Evolutionary conservation across 2,329 filamentous ascomycete species (phyloP).

Genomic region (Colletotrichum neosansevieriae): DNA sequence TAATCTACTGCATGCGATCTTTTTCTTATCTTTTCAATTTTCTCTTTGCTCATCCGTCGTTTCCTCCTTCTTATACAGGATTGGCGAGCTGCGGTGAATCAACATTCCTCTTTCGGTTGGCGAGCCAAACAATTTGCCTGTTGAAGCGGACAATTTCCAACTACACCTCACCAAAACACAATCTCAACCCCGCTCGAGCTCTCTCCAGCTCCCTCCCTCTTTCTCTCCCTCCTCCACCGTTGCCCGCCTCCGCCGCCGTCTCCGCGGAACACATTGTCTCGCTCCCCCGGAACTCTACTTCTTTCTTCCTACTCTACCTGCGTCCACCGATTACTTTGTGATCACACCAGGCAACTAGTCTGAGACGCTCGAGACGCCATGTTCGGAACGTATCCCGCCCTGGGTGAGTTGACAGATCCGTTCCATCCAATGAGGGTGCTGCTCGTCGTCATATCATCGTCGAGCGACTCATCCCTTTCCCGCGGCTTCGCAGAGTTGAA

Average conservation of each 20-base stretch:
- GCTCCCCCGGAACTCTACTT: conserved; percentile 5
- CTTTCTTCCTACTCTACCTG: conserved; percentile 5
- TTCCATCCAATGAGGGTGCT: not conserved
- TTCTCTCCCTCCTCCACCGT: conserved; percentile 35
- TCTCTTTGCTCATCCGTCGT: conserved; percentile 26
- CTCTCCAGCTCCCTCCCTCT: conserved; percentile 6
- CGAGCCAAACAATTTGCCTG: too few relatives aligned
- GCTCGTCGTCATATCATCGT: not conserved
- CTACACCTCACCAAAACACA: conserved; percentile 21
- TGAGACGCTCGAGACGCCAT: conserved; percentile 46
- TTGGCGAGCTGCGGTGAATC: not conserved
- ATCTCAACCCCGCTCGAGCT: conserved; percentile 32
- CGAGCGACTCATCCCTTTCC: conserved; percentile 1
- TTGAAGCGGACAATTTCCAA: conserved; percentile 3
- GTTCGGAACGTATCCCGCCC: conserved; percentile 57
- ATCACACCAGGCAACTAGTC: conserved; percentile 17
- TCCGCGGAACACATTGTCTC: conserved; percentile 6
- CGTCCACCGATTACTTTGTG: conserved; percentile 1
- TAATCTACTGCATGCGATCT: conserved; percentile 1
- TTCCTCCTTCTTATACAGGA: not conserved
- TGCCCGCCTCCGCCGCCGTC: conserved; percentile 22
- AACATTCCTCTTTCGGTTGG: not conserved
- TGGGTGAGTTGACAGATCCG: conserved; percentile 50
- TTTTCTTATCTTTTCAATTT: not conserved
- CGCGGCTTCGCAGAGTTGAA: not conserved